Conservation (phyloP, 2,329 filamentous ascomycete species). For the Beauveria varroae region DNA sequence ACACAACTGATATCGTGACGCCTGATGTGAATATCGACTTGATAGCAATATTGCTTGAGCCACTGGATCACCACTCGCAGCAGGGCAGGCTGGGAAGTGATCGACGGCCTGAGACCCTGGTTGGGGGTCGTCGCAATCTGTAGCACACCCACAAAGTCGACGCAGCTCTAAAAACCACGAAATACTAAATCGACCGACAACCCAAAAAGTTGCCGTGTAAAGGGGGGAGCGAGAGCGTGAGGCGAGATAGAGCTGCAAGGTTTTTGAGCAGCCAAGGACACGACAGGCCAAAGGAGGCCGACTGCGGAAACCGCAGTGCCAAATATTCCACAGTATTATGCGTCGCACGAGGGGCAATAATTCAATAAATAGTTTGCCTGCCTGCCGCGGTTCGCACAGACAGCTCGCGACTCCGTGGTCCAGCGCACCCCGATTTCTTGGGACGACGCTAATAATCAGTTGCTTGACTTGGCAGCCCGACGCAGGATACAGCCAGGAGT, state of each 20-base stretch:
- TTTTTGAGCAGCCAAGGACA: neutral
- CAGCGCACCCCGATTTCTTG: neutral
- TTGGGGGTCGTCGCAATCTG: neutral
- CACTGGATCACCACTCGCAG: neutral
- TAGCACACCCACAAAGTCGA: neutral
- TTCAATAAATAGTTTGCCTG: neutral
- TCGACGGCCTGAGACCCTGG: neutral
- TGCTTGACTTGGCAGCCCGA: neutral
- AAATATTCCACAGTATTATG: neutral
- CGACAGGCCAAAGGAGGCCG: neutral
- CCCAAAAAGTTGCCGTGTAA: neutral
- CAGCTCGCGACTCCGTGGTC: neutral
- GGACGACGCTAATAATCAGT: neutral
- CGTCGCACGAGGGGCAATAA: neutral
- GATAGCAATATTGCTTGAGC: neutral
- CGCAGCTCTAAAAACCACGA: neutral
- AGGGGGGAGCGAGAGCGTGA: neutral
- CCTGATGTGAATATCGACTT: neutral
- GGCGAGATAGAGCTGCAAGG: neutral
- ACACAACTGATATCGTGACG: neutral
- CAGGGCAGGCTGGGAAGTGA: neutral
- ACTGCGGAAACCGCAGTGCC: neutral
- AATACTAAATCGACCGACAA: neutral
- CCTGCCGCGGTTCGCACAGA: neutral
- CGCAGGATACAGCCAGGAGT: neutral